phyloP scores from a whole-genome alignment of 345 rosid species.

The Pelargonium nanum region DNA sequence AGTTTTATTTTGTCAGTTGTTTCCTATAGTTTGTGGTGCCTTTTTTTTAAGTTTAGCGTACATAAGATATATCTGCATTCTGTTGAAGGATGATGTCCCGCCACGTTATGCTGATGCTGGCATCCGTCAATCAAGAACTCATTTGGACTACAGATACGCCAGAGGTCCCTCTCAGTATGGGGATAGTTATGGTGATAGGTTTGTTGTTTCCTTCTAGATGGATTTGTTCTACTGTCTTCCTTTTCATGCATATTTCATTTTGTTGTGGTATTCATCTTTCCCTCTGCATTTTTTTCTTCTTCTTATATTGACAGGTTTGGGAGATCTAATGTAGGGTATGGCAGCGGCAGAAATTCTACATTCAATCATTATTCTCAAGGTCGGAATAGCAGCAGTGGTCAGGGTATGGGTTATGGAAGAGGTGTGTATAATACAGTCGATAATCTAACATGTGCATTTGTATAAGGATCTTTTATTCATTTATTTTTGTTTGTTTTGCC shows the following conservation, averaged over 20 bases:
- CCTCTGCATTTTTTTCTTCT: conserved; percentile 12
- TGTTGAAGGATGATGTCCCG: conserved; percentile 68
- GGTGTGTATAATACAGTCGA: conserved; percentile 29
- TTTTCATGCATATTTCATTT: too few relatives aligned
- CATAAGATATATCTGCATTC: neutral
- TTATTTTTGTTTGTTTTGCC: too few relatives aligned
- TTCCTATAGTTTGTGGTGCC: neutral
- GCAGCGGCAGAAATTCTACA: conserved; percentile 67
- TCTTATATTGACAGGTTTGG: conserved; percentile 57
- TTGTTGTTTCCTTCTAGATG: conserved; percentile 9
- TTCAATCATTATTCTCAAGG: conserved; percentile 79
- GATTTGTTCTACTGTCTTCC: neutral
- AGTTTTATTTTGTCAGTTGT: neutral
- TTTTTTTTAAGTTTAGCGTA: conserved; percentile 1
- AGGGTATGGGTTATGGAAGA: conserved; percentile 72
- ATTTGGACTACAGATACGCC: conserved; percentile 67
- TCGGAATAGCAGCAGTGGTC: conserved; percentile 60
- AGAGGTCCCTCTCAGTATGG: conserved; percentile 61
- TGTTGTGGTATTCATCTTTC: neutral
- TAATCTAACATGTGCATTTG: conserved; percentile 10
- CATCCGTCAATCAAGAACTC: conserved; percentile 76
- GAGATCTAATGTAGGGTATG: conserved; percentile 69
- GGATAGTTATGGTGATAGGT: conserved; percentile 86
- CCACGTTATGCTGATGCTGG: conserved; percentile 66
- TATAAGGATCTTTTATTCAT: too few relatives aligned